A percentile compares a stretch with the other conserved stretches of the same genome.
phyloP scores from a whole-genome alignment of 192 early-diverging fungal genomes.

The Coemansia biformis region DNA sequence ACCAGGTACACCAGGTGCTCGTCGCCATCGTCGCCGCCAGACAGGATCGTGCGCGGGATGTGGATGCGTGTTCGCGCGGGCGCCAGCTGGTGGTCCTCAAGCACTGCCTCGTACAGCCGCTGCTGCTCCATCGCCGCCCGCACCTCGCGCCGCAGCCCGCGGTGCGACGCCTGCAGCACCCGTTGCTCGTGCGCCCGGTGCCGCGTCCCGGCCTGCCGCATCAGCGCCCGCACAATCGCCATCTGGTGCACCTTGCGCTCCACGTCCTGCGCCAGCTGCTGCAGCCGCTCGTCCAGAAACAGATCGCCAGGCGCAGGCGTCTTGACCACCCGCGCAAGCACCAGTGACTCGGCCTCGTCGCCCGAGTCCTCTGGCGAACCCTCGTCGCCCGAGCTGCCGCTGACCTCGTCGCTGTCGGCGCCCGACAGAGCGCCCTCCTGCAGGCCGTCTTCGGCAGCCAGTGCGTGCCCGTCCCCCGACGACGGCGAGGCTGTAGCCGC shows the following conservation, averaged over 20 bases:
- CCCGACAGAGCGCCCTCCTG: too few species aligned
- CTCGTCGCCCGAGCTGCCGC: slow-evolving; percentile 5
- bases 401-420: background rate
- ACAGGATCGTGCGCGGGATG: slow-evolving; percentile 25
- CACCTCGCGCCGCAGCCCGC: slow-evolving; percentile 54
- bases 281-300: slow-evolving; percentile 55
- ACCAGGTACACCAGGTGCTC: slow-evolving; percentile 51
- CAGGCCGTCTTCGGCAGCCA: background rate
- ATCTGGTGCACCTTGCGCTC: slow-evolving; percentile 59
- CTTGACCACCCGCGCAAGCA: slow-evolving; percentile 50
- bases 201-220: slow-evolving; percentile 54
- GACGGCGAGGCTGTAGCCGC: background rate
- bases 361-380: background rate
- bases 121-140: slow-evolving; percentile 58
- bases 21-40: background rate
- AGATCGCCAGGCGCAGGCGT: slow-evolving; percentile 66
- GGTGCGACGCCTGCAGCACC: slow-evolving; percentile 58
- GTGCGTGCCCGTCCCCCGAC: background rate
- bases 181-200: slow-evolving; percentile 57
- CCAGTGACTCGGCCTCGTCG: slow-evolving; percentile 38
- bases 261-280: slow-evolving; percentile 51
- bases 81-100: slow-evolving; percentile 57
- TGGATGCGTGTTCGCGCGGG: slow-evolving; percentile 45
- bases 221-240: slow-evolving; percentile 61
- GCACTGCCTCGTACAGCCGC: slow-evolving; percentile 55